These are phyloP conservation scores for Boletus rubescentipes DNA, from an alignment of 768 basidiomycete genomes.

Conservation along the genomic window DNA sequence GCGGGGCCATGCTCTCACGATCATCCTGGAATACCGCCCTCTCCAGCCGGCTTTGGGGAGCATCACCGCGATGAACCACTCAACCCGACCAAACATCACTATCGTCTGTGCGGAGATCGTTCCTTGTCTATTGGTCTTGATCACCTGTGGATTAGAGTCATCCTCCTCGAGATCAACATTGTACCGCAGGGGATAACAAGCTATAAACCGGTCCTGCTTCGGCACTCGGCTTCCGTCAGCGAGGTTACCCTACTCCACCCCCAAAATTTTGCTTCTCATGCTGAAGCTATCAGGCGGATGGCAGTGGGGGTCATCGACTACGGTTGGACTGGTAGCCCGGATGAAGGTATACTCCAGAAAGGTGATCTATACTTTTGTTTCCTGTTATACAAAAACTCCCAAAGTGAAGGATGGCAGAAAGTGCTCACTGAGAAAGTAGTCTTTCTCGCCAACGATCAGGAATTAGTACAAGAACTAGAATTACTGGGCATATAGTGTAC, in stretches of 20 bases:
- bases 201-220: background rate
- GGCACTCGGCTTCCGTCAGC: background rate
- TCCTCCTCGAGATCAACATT: conserved; percentile 10
- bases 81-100: conserved; percentile 8
- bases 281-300: background rate
- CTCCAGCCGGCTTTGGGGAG: conserved; percentile 11
- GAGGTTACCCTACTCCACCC: conserved; percentile 4
- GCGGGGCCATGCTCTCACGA: conserved; percentile 13
- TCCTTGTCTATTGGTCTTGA: conserved; percentile 7
- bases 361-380: conserved; percentile 19
- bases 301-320: conserved; percentile 24
- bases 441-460: conserved; percentile 9
- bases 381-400: conserved; percentile 8
- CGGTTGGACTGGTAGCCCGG: conserved; percentile 12
- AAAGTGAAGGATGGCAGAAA: conserved; percentile 8
- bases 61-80: conserved; percentile 2
- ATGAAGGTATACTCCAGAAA: conserved; percentile 6
- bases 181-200: background rate
- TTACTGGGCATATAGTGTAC: background rate
- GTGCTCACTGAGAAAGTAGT: conserved; percentile 17
- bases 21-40: conserved; percentile 14
- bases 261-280: background rate
- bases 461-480: conserved; percentile 7
- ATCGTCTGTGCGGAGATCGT: conserved; percentile 23
- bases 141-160: conserved; percentile 6